Percentiles rank a stretch among this genome's conserved stretches.
These are phyloP conservation scores for Phaeolepiota aurea DNA, from an alignment of 768 basidiomycete species.

Conservation along the genomic window DNA sequence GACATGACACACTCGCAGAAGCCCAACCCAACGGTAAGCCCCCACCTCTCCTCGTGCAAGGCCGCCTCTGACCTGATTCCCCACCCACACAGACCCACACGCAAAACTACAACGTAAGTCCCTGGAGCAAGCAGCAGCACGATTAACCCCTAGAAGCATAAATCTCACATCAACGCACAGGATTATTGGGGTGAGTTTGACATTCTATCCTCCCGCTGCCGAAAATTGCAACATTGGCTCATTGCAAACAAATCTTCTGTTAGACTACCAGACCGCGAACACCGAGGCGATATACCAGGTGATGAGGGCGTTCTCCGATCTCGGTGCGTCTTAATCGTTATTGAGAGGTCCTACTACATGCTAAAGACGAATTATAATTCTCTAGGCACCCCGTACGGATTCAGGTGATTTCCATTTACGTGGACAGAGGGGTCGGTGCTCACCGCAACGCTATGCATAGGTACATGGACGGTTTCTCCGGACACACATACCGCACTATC, in stretches of 20 bases:
- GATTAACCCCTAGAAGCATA: too few species aligned
- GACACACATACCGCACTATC: constrained; percentile 15
- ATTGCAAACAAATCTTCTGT: too few species aligned
- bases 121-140: too few species aligned
- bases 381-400: constrained; percentile 32
- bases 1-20: constrained; percentile 33
- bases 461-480: constrained; percentile 12
- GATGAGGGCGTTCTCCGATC: constrained; percentile 45
- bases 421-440: neutral
- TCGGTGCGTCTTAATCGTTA: constrained; percentile 21
- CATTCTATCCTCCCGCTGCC: too few species aligned
- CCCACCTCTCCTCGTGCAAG: constrained; percentile 23
- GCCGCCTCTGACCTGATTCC: too few species aligned
- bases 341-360: too few species aligned
- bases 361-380: too few species aligned
- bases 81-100: neutral
- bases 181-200: neutral
- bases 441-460: constrained; percentile 4
- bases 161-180: too few species aligned
- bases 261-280: constrained; percentile 39
- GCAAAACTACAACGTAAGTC: neutral
- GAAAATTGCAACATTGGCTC: too few species aligned
- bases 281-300: constrained; percentile 37
- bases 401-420: constrained; percentile 6
- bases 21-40: constrained; percentile 42